A percentile compares a stretch with the other conserved stretches of the same genome.
Evolutionary conservation across 768 basidiomycete genomes (phyloP).

Genomic region (Phylloporus scabripes): DNA sequence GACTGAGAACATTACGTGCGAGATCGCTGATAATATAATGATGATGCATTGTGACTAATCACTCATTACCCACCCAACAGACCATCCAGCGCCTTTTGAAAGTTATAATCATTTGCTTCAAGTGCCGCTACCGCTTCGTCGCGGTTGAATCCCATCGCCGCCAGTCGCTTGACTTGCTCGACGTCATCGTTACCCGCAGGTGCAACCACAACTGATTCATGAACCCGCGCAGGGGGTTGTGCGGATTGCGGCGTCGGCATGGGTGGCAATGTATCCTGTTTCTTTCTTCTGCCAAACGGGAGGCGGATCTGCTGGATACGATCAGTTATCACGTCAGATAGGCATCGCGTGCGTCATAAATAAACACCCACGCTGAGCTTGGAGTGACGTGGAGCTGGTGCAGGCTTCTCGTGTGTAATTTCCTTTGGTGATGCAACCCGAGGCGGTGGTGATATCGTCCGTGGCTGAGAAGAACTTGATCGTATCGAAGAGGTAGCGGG

Average conservation of each 20-base stretch:
- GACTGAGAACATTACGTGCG: constrained; percentile 14
- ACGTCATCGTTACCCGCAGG: constrained; percentile 67
- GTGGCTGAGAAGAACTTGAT: constrained; percentile 39
- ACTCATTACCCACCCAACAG: constrained; percentile 42
- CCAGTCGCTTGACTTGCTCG: constrained; percentile 71
- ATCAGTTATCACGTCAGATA: constrained; percentile 8
- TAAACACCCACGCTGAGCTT: constrained; percentile 67
- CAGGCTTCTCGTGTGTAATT: constrained; percentile 47
- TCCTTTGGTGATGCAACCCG: constrained; percentile 52
- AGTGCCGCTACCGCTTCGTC: constrained; percentile 77
- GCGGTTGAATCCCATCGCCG: constrained; percentile 88
- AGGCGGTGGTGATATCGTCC: constrained; percentile 43
- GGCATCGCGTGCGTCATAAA: neutral
- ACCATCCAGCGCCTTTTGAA: constrained; percentile 72
- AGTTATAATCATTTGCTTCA: constrained; percentile 79
- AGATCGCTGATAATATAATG: constrained; percentile 18
- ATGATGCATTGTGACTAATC: constrained; percentile 4
- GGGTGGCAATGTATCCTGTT: constrained; percentile 47
- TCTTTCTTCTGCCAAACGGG: constrained; percentile 76
- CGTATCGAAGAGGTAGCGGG: constrained; percentile 26
- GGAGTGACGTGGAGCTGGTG: constrained; percentile 52
- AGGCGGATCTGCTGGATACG: constrained; percentile 50
- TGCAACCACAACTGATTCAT: constrained; percentile 38
- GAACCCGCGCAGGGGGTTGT: constrained; percentile 39
- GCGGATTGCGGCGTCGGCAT: constrained; percentile 30